A percentile compares a stretch with the other conserved stretches of the same genome.
Evolutionary conservation across 805 yeast genomes (phyloP).

Genomic region (Candida oleophila): DNA sequence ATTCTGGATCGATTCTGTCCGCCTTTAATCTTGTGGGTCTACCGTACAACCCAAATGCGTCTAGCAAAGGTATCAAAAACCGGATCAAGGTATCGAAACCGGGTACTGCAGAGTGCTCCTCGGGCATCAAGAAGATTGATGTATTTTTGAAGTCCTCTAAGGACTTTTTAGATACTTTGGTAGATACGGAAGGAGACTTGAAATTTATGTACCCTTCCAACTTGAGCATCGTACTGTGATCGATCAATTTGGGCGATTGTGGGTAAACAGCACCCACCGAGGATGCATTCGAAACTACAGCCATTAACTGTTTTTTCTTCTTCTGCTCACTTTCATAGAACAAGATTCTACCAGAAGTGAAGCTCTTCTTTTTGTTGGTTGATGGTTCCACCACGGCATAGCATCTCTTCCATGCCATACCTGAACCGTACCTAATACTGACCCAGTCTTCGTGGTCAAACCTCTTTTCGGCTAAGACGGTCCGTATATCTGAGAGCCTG

Average conservation of each 20-base stretch:
- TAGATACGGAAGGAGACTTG: slow-evolving; percentile 36
- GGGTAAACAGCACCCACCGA: slow-evolving; percentile 92
- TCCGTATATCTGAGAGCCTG: slow-evolving; percentile 79
- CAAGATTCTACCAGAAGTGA: slow-evolving; percentile 63
- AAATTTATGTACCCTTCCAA: slow-evolving; percentile 78
- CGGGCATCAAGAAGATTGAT: slow-evolving; percentile 45
- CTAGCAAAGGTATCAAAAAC: slow-evolving; percentile 39
- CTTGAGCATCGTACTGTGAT: slow-evolving; percentile 84
- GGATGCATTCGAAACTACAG: slow-evolving; percentile 66
- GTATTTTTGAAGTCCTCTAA: slow-evolving; percentile 38
- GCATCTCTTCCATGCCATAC: slow-evolving; percentile 97
- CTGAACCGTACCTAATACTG: slow-evolving; percentile 90
- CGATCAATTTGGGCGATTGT: slow-evolving; percentile 74
- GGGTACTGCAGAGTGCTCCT: slow-evolving; percentile 45
- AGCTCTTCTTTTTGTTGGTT: slow-evolving; percentile 44
- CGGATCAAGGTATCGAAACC: slow-evolving; percentile 50
- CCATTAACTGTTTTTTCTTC: slow-evolving; percentile 70
- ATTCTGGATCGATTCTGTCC: slow-evolving; percentile 39
- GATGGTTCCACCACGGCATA: slow-evolving; percentile 86
- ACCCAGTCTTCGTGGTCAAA: slow-evolving; percentile 93
- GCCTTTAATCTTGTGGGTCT: slow-evolving; percentile 44
- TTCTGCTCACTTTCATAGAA: slow-evolving; percentile 83
- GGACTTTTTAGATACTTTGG: slow-evolving; percentile 31
- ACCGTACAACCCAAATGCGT: slow-evolving; percentile 46
- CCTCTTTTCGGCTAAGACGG: slow-evolving; percentile 80